Evolutionary conservation across 495 filamentous ascomycete species (phyloP).

Genomic region (Neurospora tetrasperma): DNA sequence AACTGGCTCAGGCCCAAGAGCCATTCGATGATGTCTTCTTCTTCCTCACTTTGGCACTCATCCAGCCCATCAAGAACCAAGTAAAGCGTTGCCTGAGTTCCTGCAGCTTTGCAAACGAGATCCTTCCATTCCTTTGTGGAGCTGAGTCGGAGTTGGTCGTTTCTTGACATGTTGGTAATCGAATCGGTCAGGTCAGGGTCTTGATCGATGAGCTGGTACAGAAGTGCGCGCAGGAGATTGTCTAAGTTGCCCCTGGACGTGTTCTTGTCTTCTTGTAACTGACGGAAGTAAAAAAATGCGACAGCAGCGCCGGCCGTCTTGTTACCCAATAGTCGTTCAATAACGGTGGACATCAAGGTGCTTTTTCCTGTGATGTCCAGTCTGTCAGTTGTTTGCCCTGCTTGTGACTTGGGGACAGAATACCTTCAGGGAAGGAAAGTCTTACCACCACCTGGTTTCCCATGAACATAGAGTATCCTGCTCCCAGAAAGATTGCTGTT

Average conservation of each 20-base stretch:
- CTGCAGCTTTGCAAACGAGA: not conserved
- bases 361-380: not conserved
- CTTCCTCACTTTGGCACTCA: not conserved
- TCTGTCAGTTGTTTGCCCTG: not conserved
- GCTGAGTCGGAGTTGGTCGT: not conserved
- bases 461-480: not conserved
- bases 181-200: not conserved
- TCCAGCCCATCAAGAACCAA: not conserved
- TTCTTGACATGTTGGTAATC: not conserved
- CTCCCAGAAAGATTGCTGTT: not conserved
- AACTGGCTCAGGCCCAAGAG: not conserved
- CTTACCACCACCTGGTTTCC: not conserved
- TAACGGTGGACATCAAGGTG: not conserved
- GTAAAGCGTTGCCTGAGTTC: not conserved
- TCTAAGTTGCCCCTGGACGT: not conserved
- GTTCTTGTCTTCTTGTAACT: not conserved
- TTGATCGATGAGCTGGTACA: not conserved
- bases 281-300: not conserved
- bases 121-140: not conserved
- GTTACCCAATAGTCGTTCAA: not conserved
- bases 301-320: not conserved
- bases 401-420: not conserved
- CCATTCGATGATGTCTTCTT: not conserved
- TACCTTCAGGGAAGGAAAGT: not conserved
- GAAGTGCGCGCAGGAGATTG: not conserved